Percentiles rank a stretch among this genome's conserved stretches.
Conservation (phyloP, 129 eudicot species). For the Helichrysum umbraculigerum region DNA sequence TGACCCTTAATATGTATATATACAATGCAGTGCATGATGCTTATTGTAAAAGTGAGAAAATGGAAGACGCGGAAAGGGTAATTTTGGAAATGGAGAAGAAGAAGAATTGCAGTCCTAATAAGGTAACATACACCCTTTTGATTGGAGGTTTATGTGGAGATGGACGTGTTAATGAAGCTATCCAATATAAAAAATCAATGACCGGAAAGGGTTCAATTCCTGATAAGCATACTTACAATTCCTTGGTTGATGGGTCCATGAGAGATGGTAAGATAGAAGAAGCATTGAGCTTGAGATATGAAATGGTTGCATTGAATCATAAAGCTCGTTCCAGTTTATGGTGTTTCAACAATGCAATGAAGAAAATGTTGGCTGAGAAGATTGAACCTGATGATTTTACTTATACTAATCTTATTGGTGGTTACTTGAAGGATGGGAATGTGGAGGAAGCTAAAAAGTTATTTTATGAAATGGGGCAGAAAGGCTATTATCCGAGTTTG, state of each 20-base stretch:
- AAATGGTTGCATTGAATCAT: constrained; percentile 31
- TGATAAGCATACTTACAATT: constrained; percentile 18
- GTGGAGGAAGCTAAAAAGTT: constrained; percentile 45
- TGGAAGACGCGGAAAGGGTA: no score
- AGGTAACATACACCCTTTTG: no score
- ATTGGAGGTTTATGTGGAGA: no score
- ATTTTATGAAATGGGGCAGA: constrained; percentile 51
- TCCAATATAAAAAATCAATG: constrained; percentile 30
- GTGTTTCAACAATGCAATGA: constrained; percentile 58
- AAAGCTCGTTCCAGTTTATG: constrained; percentile 41
- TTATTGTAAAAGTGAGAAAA: no score
- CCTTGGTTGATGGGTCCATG: constrained; percentile 20
- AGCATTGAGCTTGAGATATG: constrained; percentile 16
- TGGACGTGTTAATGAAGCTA: constrained; percentile 38
- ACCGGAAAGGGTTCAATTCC: constrained; percentile 30
- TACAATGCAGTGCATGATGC: constrained; percentile 32
- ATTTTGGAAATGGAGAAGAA: no score
- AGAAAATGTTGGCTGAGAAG: constrained; percentile 45
- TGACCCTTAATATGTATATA: constrained; percentile 28
- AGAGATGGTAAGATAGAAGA: constrained; percentile 22
- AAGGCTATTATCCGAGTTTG: constrained; percentile 54
- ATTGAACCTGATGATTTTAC: no score
- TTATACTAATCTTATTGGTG: constrained; percentile 56
- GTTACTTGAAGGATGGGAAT: constrained; percentile 57
- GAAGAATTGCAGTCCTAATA: no score